Evolutionary conservation across 495 filamentous ascomycete genomes (phyloP).

Genomic region (Neurospora terricola): DNA sequence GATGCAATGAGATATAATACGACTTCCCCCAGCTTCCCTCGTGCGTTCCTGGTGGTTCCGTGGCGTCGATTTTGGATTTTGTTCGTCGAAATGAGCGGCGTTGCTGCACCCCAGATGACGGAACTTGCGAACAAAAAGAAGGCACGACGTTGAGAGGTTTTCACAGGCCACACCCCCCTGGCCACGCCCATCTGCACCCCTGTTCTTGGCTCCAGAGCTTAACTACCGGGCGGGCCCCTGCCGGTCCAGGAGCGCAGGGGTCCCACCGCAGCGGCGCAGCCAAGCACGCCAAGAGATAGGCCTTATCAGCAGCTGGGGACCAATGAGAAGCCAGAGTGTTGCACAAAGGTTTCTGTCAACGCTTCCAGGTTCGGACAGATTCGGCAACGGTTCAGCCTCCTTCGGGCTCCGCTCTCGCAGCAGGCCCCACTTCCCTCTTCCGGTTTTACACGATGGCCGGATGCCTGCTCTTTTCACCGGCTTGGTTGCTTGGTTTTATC

Average conservation of each 20-base stretch:
- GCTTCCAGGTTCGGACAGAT: constrained; percentile 3
- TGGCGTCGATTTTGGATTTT: not conserved
- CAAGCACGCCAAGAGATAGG: constrained; percentile 21
- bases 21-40: not conserved
- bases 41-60: not conserved
- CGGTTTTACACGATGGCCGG: not conserved
- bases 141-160: not conserved
- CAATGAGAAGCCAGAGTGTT: constrained; percentile 17
- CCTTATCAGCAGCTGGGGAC: constrained; percentile 10
- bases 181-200: not conserved
- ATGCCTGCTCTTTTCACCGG: not conserved
- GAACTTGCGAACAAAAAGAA: not conserved
- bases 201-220: not conserved
- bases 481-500: not conserved
- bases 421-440: not conserved
- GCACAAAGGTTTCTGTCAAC: constrained; percentile 16
- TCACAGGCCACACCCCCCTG: not conserved
- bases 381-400: constrained; percentile 1
- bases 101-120: constrained; percentile 2
- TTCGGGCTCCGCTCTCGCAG: not conserved
- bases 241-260: not conserved
- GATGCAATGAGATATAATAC: not conserved
- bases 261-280: not conserved
- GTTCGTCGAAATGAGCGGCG: not conserved
- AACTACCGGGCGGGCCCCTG: not conserved